A percentile compares a stretch with the other conserved stretches of the same genome.
phyloP scores from a whole-genome alignment of 306 rosid genomes.

The Trichosanthes cucumerina region DNA sequence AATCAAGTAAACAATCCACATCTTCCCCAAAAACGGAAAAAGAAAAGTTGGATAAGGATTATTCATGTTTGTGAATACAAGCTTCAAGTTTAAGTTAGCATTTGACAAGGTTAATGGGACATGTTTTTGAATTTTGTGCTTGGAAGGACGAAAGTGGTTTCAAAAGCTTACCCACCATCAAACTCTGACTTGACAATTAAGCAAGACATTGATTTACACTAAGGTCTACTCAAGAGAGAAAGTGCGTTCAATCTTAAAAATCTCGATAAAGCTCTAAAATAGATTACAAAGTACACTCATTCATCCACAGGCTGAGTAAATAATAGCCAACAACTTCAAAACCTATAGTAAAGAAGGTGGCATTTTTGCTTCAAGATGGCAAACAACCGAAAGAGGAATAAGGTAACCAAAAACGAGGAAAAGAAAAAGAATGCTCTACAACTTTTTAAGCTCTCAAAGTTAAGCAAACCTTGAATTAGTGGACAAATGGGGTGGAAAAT shows the following conservation, averaged over 20 bases:
- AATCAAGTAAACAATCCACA: background rate
- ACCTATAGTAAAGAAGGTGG: background rate
- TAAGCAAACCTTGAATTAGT: constrained; percentile 27
- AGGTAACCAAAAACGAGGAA: background rate
- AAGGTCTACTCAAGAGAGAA: background rate
- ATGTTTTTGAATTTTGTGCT: background rate
- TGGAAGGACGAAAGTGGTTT: background rate
- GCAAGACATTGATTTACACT: background rate
- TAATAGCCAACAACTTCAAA: constrained; percentile 1
- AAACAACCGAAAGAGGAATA: background rate
- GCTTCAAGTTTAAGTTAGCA: background rate
- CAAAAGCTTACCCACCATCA: background rate
- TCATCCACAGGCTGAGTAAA: constrained; percentile 16
- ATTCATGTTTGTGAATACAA: background rate
- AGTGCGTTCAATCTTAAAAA: constrained; percentile 11
- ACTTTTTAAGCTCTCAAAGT: constrained; percentile 24
- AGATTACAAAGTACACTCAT: constrained; percentile 16
- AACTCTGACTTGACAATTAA: background rate
- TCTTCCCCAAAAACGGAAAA: background rate
- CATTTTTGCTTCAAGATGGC: background rate
- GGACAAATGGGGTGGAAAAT: background rate
- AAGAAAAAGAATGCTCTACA: constrained; percentile 25
- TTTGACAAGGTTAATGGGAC: background rate
- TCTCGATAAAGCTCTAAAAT: constrained; percentile 16
- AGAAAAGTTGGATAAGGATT: background rate